Evolutionary conservation across 495 filamentous ascomycete species (phyloP), one percentile per base, ranked within the genome.

Genomic region (Xylaria sp.): DNA sequence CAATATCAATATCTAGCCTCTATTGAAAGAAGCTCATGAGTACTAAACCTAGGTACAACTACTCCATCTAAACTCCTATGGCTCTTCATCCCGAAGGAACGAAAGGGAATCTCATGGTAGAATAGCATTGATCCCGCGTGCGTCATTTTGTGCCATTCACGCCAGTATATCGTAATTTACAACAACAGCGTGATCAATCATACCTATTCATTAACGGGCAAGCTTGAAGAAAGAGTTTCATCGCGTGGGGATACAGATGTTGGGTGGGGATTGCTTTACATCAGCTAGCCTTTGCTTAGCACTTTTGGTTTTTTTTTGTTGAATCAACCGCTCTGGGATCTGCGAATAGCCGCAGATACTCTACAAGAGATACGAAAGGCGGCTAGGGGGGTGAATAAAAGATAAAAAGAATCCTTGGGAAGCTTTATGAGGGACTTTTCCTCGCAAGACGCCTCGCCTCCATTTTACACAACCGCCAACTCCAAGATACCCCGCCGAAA

Each of bases 381-480:
- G 17, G 26, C 29, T 50, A 5, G 43, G 4, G 35, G 31, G 19
- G 2, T 59, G 17, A 40, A 59, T 35, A 4, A 37, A 29, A 41
- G 48, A 19, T 31, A 41, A 5, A 53, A 41, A 40, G 43, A 9
- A n/a, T 37, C 17, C 17, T 6, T 35, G 48, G 48, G 19, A 17
- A 26, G 8, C 35, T 24, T 41, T 17, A 50, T 26, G 48, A 67
- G 57, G 33, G n/a, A 21, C 31, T n/a, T 44, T 35, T 9, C 21
- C 35, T 70, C 26, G 19, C 35, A 63, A 63, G 68, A 70, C 68
- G 68, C 68, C 68, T 48, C 68, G 68, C 68, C 68, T 48, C 9
- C 11, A 12, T 71, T 71, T 65, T 65, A 35, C 57, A 57, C 33
- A 44, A 12, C 57, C 40, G 19, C 11, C 26, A 71, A 65, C 46